Base-by-base conservation (phyloP, 768 basidiomycete genomes). In the Amanita inopinata region DNA sequence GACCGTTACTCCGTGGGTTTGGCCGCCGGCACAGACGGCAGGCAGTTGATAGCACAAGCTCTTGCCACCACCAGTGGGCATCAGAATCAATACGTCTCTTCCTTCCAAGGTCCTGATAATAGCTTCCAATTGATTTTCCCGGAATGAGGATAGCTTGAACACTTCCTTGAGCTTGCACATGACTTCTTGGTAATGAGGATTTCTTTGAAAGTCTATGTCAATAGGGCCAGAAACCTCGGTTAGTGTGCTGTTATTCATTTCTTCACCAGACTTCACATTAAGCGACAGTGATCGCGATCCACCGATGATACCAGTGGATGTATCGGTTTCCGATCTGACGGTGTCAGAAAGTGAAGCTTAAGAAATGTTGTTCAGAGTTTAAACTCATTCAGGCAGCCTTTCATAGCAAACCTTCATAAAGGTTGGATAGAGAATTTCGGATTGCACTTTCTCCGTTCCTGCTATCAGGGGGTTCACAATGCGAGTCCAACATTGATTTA, bases 1-100 rank as follows among this genome's bases (percentile, higher is more conserved):
- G 41, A 99, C 69, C 0, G 92, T 90, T 2, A 96, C 77, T 24
- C 93, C 91, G 40, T 64, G 67, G 0, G 85, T 89, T 53, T 64
- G 73, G 1, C 87, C 89, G 4, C 63, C 63, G 27, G 63, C 61
- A 53, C 91, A 87, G 24, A 96, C 70, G 2, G 91, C 93, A 0
- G 96, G 96, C 1, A 98, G 78, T 58, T 97, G 81, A 59, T 81
- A 91, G 51, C 84, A 90, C 28, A 92, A 65, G 52, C 83, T 86
- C 63, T 93, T 92, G 0, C 90, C 90, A 3, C 91, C 91, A 25
- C 91, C 92, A 1, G 96, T 99, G 1, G 96, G 96, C 78, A 97
- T 93, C 5, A 98, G 71, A 12, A 97, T 88, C 50, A 98, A 91
- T 12, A 90, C 88, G 54, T 98, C 94, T 42, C 69, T 74, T 5